A percentile compares a stretch with the other conserved stretches of the same genome.
These are phyloP conservation scores for Tilletiopsis washingtonensis DNA, from an alignment of 1,284 basidiomycete species.

Conservation along the genomic window DNA sequence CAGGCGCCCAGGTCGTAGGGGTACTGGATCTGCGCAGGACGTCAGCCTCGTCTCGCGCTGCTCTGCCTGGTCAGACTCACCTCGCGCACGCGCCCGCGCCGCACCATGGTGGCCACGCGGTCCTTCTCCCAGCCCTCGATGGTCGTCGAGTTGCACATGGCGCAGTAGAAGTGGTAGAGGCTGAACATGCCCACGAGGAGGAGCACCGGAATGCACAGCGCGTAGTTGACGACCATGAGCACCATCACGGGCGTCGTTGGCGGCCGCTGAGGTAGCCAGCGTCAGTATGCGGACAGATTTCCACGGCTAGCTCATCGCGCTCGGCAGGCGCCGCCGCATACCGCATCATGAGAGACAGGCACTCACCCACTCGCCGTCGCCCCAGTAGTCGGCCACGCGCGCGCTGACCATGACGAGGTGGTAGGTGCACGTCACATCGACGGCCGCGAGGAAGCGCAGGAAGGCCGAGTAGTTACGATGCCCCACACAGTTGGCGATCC, in stretches of 20 bases:
- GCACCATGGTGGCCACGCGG: slow-evolving; percentile 73
- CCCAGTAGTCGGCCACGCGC: slow-evolving; percentile 33
- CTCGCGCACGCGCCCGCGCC: slow-evolving; percentile 75
- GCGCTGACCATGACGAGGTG: slow-evolving; percentile 23
- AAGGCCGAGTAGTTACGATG: slow-evolving; percentile 48
- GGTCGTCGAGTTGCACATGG: slow-evolving; percentile 80
- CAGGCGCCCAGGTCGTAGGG: slow-evolving; percentile 73
- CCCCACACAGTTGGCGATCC: slow-evolving; percentile 53
- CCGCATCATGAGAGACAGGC: not conserved
- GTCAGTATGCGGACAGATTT: slow-evolving; percentile 9
- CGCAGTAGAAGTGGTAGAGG: slow-evolving; percentile 75
- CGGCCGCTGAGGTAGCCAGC: slow-evolving; percentile 55
- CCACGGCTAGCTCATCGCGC: too few species aligned
- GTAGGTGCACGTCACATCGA: slow-evolving; percentile 67
- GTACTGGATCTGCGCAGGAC: slow-evolving; percentile 71
- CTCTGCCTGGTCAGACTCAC: slow-evolving; percentile 52
- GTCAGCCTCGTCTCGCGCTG: too few species aligned
- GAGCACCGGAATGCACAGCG: slow-evolving; percentile 73
- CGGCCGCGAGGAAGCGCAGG: slow-evolving; percentile 53
- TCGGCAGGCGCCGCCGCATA: too few species aligned
- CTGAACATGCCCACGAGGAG: slow-evolving; percentile 67
- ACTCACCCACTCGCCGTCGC: slow-evolving; percentile 5
- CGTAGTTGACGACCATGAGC: slow-evolving; percentile 79
- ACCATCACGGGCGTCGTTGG: slow-evolving; percentile 65
- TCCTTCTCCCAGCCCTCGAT: slow-evolving; percentile 99